Base-by-base conservation (phyloP, 2,329 filamentous ascomycete species). In the Trichophyton mentagrophytes region DNA sequence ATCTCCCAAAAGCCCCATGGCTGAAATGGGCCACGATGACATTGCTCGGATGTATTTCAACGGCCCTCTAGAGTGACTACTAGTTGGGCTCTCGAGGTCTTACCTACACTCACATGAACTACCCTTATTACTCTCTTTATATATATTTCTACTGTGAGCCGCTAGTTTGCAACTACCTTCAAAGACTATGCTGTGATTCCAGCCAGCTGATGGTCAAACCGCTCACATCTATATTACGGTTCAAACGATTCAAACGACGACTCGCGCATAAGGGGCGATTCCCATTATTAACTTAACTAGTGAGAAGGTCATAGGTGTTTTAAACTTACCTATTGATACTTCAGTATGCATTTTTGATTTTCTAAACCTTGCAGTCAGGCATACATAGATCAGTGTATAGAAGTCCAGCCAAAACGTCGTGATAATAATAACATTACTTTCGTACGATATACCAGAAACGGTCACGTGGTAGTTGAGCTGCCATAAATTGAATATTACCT, bases 1-100 rank as follows among this genome's bases (percentile, higher is more conserved):
- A 25, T 73, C 72, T 4, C 68, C 72, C 0, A 69, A 73, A 33
- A 69, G 66, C 17, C 74, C 72, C 2, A 66, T 74, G 42, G 69
- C 71, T 5, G 71, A 74, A 9, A 61, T 69, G 7, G 71, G 70
- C 38, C 66, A 70, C 40, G 67, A 70, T 30, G 70, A 73, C 20
- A 67, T 73, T 64, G 65, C 67, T 25, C 64, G 65, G 13, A 66
- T 73, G 6, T 74, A 73, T 61, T 63, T 74, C 60, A 64, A 67
- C 58, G 66, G 58, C 25, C 61, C 63, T 9, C n/a, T 60, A 7
- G 57, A 57, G 51, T 65, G 51, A 61, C 13, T 57, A 9, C 15
- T 17, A 13, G 17, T 8, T 20, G 7, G 44, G 22, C 11, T 17
- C 44, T 47, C 9, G 22, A 22, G 44, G 17, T 7, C 3, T 15